phyloP scores from a whole-genome alignment of 441 rosid species.

The Syzygium syzygioides region DNA sequence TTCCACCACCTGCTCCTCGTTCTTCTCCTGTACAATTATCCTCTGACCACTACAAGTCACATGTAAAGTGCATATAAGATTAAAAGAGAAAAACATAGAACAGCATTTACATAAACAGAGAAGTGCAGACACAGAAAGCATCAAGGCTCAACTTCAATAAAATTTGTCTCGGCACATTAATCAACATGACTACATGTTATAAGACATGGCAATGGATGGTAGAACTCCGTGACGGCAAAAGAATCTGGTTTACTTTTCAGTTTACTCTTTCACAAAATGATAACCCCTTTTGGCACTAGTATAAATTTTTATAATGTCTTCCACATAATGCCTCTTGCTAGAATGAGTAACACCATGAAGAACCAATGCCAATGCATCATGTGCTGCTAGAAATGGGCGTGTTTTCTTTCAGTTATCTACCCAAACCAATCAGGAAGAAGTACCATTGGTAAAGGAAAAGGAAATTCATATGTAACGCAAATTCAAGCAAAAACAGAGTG shows the following conservation, averaged over 20 bases:
- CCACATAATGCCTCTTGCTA: neutral
- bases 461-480: neutral
- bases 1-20: constrained; percentile 36
- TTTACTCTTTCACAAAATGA: neutral
- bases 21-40: constrained; percentile 57
- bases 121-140: neutral
- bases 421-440: neutral
- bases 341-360: neutral
- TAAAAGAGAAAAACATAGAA: neutral
- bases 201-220: neutral
- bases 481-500: neutral
- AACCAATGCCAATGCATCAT: neutral
- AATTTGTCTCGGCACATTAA: neutral
- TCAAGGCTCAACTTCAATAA: neutral
- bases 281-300: neutral
- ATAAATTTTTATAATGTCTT: neutral
- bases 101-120: neutral
- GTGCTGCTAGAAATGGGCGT: neutral
- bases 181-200: neutral
- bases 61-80: constrained; percentile 7
- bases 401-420: neutral
- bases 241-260: neutral
- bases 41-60: constrained; percentile 64
- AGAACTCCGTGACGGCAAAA: neutral
- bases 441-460: neutral